Percentiles rank a stretch among this genome's conserved stretches.
Conservation (phyloP, 2,329 filamentous ascomycete genomes). For the Xylaria sp. region DNA sequence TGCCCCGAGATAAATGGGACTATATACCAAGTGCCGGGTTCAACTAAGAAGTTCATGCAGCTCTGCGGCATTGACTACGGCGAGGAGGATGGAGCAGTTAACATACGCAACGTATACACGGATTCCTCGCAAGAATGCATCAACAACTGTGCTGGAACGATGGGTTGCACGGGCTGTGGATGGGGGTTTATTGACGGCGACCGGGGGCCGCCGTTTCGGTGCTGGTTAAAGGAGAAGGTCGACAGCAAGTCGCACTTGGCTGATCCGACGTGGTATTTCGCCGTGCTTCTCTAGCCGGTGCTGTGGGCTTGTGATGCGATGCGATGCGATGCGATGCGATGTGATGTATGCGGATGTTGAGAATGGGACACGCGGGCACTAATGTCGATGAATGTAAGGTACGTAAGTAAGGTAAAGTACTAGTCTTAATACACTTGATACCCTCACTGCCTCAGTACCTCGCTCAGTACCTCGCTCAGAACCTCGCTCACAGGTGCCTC, state of each 20-base stretch:
- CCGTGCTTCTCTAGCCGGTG: conserved; percentile 41
- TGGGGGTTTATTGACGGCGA: conserved; percentile 53
- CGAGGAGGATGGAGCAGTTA: conserved; percentile 37
- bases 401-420: too few relatives aligned
- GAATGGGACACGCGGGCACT: background rate
- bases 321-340: background rate
- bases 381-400: background rate
- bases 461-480: too few relatives aligned
- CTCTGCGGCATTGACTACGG: conserved; percentile 54
- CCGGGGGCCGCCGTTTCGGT: conserved; percentile 46
- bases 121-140: conserved; percentile 52
- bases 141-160: conserved; percentile 48
- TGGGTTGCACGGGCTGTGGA: conserved; percentile 49
- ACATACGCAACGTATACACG: conserved; percentile 44
- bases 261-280: conserved; percentile 51
- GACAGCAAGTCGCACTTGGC: conserved; percentile 38
- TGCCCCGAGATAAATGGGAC: conserved; percentile 54
- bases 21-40: conserved; percentile 48
- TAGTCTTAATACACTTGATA: conserved; percentile 8
- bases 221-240: conserved; percentile 52
- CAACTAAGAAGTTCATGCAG: conserved; percentile 49
- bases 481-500: too few relatives aligned
- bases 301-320: background rate
- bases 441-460: too few relatives aligned
- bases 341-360: conserved; percentile 1